phyloP scores from a whole-genome alignment of 345 rosid species.

The Citrus cavaleriei region DNA sequence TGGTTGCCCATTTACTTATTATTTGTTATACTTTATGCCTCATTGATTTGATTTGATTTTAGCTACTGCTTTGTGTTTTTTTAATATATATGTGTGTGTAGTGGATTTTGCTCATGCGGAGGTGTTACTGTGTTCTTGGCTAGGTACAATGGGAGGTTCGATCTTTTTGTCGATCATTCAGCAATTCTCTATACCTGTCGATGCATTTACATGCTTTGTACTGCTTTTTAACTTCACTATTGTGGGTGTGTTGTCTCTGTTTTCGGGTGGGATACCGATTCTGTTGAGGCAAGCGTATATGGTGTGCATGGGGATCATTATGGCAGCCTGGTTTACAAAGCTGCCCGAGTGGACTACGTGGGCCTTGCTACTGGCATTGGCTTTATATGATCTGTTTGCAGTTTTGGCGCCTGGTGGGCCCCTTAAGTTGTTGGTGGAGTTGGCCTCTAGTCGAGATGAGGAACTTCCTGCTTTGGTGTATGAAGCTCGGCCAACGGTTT shows the following conservation, averaged over 20 bases:
- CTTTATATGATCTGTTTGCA: conserved; percentile 84
- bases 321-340: conserved; percentile 94
- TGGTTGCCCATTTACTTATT: neutral
- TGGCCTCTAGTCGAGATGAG: conserved; percentile 84
- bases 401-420: conserved; percentile 98
- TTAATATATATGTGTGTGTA: no score
- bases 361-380: conserved; percentile 82
- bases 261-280: conserved; percentile 72
- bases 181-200: conserved; percentile 81
- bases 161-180: conserved; percentile 76
- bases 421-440: conserved; percentile 82
- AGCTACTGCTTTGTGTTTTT: neutral
- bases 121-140: conserved; percentile 6
- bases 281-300: conserved; percentile 79
- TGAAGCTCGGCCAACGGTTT: conserved; percentile 86
- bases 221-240: conserved; percentile 82
- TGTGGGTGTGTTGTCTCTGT: conserved; percentile 78
- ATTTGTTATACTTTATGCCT: neutral
- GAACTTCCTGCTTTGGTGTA: conserved; percentile 96
- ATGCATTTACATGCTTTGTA: conserved; percentile 65
- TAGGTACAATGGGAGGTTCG: conserved; percentile 91
- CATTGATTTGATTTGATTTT: neutral
- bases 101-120: neutral
- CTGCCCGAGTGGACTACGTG: conserved; percentile 98
- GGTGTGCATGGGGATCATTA: conserved; percentile 81